These are phyloP conservation scores for Discostella stelligeroides DNA, from an alignment of 108 stramenopile genomes.

Conservation along the genomic window DNA sequence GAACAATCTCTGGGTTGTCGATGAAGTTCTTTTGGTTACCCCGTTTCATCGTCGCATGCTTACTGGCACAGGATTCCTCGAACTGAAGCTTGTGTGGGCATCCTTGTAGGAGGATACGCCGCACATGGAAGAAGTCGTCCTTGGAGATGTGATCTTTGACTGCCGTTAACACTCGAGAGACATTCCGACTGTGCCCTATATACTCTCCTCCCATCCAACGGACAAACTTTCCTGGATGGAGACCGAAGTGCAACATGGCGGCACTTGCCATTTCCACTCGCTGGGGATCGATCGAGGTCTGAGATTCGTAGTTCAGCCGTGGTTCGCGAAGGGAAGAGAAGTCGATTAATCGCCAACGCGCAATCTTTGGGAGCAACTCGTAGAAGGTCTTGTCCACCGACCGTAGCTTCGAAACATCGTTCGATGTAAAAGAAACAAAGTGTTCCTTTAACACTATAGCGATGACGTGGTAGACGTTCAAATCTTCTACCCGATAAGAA, in stretches of 20 bases:
- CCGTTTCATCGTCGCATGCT: not conserved
- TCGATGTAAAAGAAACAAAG: not conserved
- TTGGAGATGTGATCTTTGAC: not conserved
- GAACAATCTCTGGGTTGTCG: not conserved
- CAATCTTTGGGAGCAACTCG: not conserved
- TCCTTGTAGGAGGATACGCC: not conserved
- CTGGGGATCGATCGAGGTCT: not conserved
- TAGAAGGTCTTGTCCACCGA: not conserved
- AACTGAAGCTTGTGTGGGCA: not conserved
- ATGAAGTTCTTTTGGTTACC: not conserved
- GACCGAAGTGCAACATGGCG: slow-evolving; percentile 3
- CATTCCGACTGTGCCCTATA: not conserved
- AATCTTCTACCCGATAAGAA: not conserved
- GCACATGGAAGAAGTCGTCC: not conserved
- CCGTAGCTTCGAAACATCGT: not conserved
- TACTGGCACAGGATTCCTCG: not conserved
- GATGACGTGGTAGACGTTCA: not conserved
- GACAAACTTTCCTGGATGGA: not conserved
- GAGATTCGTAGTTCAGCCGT: not conserved
- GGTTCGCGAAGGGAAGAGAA: not conserved
- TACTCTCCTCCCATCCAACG: slow-evolving; percentile 1
- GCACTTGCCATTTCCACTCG: slow-evolving; percentile 1
- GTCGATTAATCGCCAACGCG: not conserved
- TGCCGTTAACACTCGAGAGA: not conserved
- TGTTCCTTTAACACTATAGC: not conserved